These are phyloP conservation scores for Nemania diffusa DNA, from an alignment of 2,329 filamentous ascomycete species.

Conservation along the genomic window DNA sequence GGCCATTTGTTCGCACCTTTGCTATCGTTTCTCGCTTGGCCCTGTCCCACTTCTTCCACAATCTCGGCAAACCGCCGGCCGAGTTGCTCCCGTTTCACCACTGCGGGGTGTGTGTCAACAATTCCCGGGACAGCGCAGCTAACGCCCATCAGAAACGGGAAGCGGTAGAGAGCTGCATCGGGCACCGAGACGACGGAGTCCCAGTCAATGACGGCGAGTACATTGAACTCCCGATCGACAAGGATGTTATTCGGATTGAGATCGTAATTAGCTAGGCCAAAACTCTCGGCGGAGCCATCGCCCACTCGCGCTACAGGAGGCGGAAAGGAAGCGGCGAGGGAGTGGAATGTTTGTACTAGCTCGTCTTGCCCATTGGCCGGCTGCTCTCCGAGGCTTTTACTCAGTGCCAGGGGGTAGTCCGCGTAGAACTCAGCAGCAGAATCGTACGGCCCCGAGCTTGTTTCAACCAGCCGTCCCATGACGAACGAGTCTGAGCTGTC, in stretches of 20 bases:
- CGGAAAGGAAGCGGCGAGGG: not conserved
- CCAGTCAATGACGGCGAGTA: slow-evolving; percentile 1
- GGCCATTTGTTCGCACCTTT: not conserved
- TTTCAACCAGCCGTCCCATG: not conserved
- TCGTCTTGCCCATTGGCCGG: not conserved
- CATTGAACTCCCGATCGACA: not conserved
- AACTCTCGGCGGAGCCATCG: not conserved
- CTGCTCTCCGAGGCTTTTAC: not conserved
- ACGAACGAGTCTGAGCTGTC: not conserved
- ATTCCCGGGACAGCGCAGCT: not conserved
- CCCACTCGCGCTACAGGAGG: not conserved
- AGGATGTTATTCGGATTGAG: not conserved
- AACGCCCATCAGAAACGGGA: not conserved
- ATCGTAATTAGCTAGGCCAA: not conserved
- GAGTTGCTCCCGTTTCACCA: not conserved
- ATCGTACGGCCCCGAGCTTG: not conserved
- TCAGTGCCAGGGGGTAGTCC: not conserved
- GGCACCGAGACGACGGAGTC: not conserved
- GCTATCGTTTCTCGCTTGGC: not conserved
- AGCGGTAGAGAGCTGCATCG: not conserved
- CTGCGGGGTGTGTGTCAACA: not conserved
- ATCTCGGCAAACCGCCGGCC: not conserved
- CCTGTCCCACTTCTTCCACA: not conserved
- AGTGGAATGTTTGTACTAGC: not conserved
- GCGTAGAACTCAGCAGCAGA: not conserved